These are phyloP conservation scores for Kalmusia sp. DNA, from an alignment of 2,329 filamentous ascomycete genomes.

Conservation along the genomic window DNA sequence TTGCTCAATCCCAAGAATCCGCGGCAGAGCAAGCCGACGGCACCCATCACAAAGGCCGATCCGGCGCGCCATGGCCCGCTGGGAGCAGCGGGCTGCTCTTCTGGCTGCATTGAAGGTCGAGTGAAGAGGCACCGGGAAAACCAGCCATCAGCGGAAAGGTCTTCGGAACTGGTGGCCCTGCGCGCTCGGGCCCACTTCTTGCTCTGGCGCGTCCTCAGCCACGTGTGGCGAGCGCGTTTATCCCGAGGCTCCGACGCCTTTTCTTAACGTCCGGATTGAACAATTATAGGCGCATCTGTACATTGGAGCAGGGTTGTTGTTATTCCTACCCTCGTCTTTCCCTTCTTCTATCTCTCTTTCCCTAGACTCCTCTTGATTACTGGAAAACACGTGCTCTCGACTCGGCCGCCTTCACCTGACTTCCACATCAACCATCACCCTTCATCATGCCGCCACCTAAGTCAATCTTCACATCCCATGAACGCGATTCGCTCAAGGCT, in stretches of 20 bases:
- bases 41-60: constrained; percentile 77
- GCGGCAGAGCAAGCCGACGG: constrained; percentile 73
- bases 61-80: constrained; percentile 73
- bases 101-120: constrained; percentile 44
- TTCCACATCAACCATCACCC: neutral
- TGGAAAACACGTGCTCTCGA: neutral
- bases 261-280: neutral
- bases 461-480: constrained; percentile 87
- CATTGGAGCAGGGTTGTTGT: too few species aligned
- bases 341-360: too few species aligned
- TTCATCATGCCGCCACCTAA: constrained; percentile 36
- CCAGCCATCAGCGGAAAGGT: constrained; percentile 18
- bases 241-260: constrained; percentile 15
- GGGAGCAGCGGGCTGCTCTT: constrained; percentile 59
- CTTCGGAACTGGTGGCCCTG: constrained; percentile 1
- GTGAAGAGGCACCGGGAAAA: constrained; percentile 23
- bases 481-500: constrained; percentile 80
- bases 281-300: too few species aligned
- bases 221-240: constrained; percentile 23
- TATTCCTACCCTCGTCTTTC: too few species aligned
- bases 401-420: neutral
- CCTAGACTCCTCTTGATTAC: too few species aligned
- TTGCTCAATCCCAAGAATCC: constrained; percentile 78
- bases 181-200: constrained; percentile 1
- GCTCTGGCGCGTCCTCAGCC: constrained; percentile 10